phyloP scores from a whole-genome alignment of 306 rosid genomes.

The Acacia crassicarpa region DNA sequence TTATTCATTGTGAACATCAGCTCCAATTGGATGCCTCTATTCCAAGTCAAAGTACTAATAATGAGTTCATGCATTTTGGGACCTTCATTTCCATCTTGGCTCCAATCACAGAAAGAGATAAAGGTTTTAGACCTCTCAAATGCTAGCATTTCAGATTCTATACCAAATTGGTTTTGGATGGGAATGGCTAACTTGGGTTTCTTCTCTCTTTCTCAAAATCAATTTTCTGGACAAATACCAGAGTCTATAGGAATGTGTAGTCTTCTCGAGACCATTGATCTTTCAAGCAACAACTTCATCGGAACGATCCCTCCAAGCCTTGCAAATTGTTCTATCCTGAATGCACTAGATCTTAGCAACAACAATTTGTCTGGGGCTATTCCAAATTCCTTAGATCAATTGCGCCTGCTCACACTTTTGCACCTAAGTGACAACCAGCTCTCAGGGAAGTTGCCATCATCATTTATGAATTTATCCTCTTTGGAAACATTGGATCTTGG shows the following conservation, averaged over 20 bases:
- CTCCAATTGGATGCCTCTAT: slow-evolving; percentile 47
- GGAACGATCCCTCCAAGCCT: slow-evolving; percentile 44
- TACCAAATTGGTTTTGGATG: slow-evolving; percentile 49
- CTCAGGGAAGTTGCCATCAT: slow-evolving; percentile 39
- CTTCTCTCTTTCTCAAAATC: slow-evolving; percentile 44
- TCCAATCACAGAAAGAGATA: slow-evolving; percentile 38
- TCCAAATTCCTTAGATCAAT: slow-evolving; percentile 38
- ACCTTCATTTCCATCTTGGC: slow-evolving; percentile 49
- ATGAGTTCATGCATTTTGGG: slow-evolving; percentile 51
- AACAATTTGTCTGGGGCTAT: slow-evolving; percentile 38
- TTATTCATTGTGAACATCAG: slow-evolving; percentile 37
- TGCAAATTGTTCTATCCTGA: slow-evolving; percentile 33
- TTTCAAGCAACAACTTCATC: slow-evolving; percentile 40
- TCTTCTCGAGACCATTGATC: slow-evolving; percentile 29
- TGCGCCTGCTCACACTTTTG: slow-evolving; percentile 29
- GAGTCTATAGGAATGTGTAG: slow-evolving; percentile 18
- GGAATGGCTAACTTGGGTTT: not conserved
- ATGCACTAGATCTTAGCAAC: slow-evolving; percentile 37
- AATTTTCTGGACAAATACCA: slow-evolving; percentile 45
- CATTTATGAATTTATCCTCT: slow-evolving; percentile 36
- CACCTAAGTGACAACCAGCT: slow-evolving; percentile 41
- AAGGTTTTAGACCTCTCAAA: slow-evolving; percentile 26
- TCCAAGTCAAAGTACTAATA: slow-evolving; percentile 11
- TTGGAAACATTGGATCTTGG: slow-evolving; percentile 50
- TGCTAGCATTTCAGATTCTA: slow-evolving; percentile 36